Evolutionary conservation across 1,284 basidiomycete species (phyloP), one percentile per base, ranked within the genome.

Genomic region (Rhizoctonia solani): DNA sequence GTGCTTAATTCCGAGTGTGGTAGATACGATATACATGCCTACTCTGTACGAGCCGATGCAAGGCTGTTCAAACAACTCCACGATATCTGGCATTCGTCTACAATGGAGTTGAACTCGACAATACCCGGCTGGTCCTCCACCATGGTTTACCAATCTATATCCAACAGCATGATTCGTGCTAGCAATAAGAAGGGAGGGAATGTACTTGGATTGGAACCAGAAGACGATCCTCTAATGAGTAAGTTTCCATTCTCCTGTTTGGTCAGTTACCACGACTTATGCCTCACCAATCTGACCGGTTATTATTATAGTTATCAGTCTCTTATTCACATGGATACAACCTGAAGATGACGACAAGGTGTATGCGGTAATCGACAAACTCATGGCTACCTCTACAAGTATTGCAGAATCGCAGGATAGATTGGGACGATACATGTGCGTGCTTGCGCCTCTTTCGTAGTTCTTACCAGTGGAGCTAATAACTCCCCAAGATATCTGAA

Each of bases 101-200:
- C 54, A 2, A 25, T 39, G 3, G 21, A 27, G 19, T 39, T 55
- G 34, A 55, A 55, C 37, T 39, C 37, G 16, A 55, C 54, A n/a
- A n/a, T n/a, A 32, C 23, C 54, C 37, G 54, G 54, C 6, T 55
- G 9, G 37, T n/a, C 42, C 21, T 55, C 54, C 5, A 39, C 11
- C n/a, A 55, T 55, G 54, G 34, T 14, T 55, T 55, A n/a, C n/a
- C 54, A 55, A 16, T 39, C 54, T 3, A 41, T 55, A 8, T 55
- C 54, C 19, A 55, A 55, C 23, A 55, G 54, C 34, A 55, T 55
- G 54, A 41, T 41, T 23, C 54, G 54, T 25, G 54, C 54, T 19
- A 55, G 54, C 54, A 23, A 55, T 9, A 39, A 32, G 14, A 37
- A 42, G 23, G 54, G 54, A 13, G 54, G 54, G 23, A 55, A 55